Evolutionary conservation across 257 asterid species (phyloP), one percentile per base, ranked within the genome.

Genomic region (Nicotiana tomentosiformis): DNA sequence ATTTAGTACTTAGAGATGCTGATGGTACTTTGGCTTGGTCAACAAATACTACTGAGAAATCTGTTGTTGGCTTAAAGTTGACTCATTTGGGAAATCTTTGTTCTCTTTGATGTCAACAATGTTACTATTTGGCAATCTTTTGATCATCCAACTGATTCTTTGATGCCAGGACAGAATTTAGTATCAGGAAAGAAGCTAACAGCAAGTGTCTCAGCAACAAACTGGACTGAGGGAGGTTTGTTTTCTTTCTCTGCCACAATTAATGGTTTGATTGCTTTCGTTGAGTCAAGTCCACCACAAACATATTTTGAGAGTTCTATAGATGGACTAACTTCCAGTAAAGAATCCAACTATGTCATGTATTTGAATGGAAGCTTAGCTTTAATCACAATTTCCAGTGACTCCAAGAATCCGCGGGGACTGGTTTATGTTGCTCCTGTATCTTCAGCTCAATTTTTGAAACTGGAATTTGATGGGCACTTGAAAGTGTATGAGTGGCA

Each of bases 21-120:
- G 77, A 85, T 82, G 85, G 80, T 77, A 26, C 58, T 30, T n/a
- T 66, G 16, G 83, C 58, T 30, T 85, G 87, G 81, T 82, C 83
- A 5, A 82, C 85, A 10, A 57, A 58, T 39, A 82, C 83, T 0
- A 20, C 10, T 16, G 81, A 82, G 1, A 85, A 61, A 57, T 46
- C 61, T 29, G 81, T 82, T 56, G 29, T 77, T 7, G 85, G 83
- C 15, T 55, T 76, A 29, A 66, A 77, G 18, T 33, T 82, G 77
- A 85, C 68, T 9, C 60, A 30, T 37, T 12, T 20, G 49, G 85
- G 85, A 20, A 85, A 85, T 29, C 81, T 82, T 82, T 12, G 77
- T 82, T 43, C 66, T 66, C 32, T 82, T 62, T 55, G 85, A 77
- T 53, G 15, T 5, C 29, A 43, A 55, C 7, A 56, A 30, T 77